Percentiles rank a stretch among this genome's conserved stretches.
Conservation (phyloP, 2,329 filamentous ascomycete species). For the Ascochyta lentis region DNA sequence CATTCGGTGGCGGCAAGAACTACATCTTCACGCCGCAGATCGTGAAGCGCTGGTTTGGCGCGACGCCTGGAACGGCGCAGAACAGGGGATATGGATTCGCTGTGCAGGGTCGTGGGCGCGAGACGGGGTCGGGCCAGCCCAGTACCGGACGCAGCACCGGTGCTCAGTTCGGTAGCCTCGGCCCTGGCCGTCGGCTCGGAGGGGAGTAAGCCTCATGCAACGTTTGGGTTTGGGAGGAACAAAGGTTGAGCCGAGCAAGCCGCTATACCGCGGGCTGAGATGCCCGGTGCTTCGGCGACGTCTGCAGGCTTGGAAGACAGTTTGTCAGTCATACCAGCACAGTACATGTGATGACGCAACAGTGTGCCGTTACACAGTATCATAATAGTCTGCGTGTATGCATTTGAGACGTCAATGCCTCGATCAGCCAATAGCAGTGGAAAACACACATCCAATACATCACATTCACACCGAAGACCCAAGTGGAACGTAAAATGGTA, state of each 20-base stretch:
- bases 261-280: background rate
- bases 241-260: no score
- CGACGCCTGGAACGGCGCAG: constrained; percentile 50
- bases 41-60: constrained; percentile 70
- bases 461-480: background rate
- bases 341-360: background rate
- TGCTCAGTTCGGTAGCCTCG: constrained; percentile 31
- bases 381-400: background rate
- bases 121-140: constrained; percentile 22
- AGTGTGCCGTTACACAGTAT: background rate
- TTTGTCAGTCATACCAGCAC: background rate
- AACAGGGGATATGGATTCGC: constrained; percentile 69
- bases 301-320: background rate
- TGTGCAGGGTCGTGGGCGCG: constrained; percentile 49
- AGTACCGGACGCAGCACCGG: constrained; percentile 39
- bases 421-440: no score
- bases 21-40: constrained; percentile 76
- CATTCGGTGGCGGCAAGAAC: constrained; percentile 83
- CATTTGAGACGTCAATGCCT: no score
- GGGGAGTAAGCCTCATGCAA: constrained; percentile 13
- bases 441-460: no score
- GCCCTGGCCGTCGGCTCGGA: constrained; percentile 44
- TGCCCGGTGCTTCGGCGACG: background rate
- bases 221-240: background rate
- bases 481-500: background rate